Conservation (phyloP, 2,329 filamentous ascomycete species). For the Dothiorella sarmentorum region DNA sequence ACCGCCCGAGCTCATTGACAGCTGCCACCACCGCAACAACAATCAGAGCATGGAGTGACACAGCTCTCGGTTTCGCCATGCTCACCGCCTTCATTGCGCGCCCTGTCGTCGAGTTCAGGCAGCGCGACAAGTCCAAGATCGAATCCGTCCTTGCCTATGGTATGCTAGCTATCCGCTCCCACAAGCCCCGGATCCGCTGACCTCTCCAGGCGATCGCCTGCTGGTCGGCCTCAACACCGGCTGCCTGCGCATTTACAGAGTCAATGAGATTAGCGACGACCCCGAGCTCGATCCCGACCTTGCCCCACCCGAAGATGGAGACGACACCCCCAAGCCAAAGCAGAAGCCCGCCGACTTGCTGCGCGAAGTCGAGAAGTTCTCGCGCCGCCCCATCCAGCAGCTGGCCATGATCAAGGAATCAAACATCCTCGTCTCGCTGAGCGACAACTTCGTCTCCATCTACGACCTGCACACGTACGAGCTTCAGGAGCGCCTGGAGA, state of each 20-base stretch:
- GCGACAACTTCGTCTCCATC: constrained; percentile 83
- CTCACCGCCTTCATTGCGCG: constrained; percentile 96
- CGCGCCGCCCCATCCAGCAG: constrained; percentile 83
- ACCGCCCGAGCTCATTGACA: background rate
- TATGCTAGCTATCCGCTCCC: constrained; percentile 37
- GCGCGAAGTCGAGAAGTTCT: constrained; percentile 92
- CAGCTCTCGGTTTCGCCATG: constrained; percentile 53
- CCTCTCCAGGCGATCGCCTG: constrained; percentile 69
- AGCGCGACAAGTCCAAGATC: constrained; percentile 93
- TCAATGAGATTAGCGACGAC: constrained; percentile 64
- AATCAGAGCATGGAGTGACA: background rate
- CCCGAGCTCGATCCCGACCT: constrained; percentile 38
- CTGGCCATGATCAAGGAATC: constrained; percentile 94
- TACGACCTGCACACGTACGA: constrained; percentile 85
- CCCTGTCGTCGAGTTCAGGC: constrained; percentile 93
- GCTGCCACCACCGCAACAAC: background rate
- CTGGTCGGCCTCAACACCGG: constrained; percentile 91
- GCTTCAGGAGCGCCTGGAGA: constrained; percentile 72
- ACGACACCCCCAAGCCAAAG: constrained; percentile 41
- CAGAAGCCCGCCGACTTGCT: constrained; percentile 69
- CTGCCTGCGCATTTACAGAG: constrained; percentile 81
- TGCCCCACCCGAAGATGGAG: constrained; percentile 29
- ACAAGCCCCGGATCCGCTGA: constrained; percentile 16
- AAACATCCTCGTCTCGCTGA: constrained; percentile 83
- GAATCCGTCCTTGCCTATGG: constrained; percentile 92